A percentile compares a stretch with the other conserved stretches of the same genome.
Evolutionary conservation across 805 yeast genomes (phyloP).

Genomic region (Pichia ethanolica): DNA sequence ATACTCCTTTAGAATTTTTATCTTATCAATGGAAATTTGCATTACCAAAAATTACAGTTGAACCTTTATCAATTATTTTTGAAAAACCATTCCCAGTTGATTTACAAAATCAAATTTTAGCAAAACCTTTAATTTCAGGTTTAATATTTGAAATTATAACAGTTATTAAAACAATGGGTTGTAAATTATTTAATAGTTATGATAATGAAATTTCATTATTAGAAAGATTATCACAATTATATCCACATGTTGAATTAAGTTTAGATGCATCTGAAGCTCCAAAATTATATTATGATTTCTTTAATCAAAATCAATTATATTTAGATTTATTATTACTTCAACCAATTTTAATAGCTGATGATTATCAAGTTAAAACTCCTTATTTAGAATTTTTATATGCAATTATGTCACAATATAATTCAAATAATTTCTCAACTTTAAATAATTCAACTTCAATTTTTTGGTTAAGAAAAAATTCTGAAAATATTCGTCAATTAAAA

Average conservation of each 20-base stretch:
- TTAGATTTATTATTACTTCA: constrained; percentile 74
- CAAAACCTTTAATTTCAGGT: constrained; percentile 81
- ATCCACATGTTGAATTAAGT: constrained; percentile 28
- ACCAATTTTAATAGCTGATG: constrained; percentile 88
- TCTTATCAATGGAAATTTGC: constrained; percentile 84
- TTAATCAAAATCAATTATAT: constrained; percentile 48
- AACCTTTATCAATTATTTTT: constrained; percentile 66
- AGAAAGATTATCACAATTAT: constrained; percentile 43
- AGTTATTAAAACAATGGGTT: constrained; percentile 70
- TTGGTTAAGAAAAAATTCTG: constrained; percentile 25
- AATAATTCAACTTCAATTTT: constrained; percentile 23
- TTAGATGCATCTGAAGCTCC: constrained; percentile 42
- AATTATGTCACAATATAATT: constrained; percentile 55
- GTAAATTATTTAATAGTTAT: constrained; percentile 59
- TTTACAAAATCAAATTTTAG: constrained; percentile 60
- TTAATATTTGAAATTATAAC: constrained; percentile 66
- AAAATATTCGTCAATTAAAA: constrained; percentile 22
- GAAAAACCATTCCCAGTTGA: constrained; percentile 59
- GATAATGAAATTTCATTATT: constrained; percentile 59
- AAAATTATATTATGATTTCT: constrained; percentile 58
- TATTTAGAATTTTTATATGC: constrained; percentile 85
- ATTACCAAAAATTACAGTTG: constrained; percentile 68
- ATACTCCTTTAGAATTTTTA: constrained; percentile 49
- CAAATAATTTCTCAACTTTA: constrained; percentile 37
- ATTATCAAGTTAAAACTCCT: constrained; percentile 77